Base-by-base conservation (phyloP, 306 rosid genomes). In the Trichosanthes cucumerina region DNA sequence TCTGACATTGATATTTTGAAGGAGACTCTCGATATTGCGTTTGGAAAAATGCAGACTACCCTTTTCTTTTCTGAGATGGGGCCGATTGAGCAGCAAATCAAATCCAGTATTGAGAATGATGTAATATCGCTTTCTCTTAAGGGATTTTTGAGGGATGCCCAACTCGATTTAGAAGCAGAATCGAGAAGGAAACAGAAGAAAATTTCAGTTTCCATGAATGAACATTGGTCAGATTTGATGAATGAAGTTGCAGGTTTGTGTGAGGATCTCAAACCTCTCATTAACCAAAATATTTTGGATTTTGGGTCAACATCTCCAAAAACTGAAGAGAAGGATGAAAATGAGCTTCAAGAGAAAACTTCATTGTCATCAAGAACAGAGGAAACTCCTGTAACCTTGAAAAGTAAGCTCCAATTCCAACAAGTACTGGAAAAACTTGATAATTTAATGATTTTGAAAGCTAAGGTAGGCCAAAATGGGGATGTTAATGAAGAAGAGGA, bases 61-160 rank as follows among this genome's bases (percentile, higher is more conserved):
- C 79, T 94, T 47, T 81, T 82, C 78, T 52, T 58, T 60, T 81
- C 90, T 41, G 92, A 89, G 77, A 87, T 92, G 77, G 84, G 90
- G 10, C 92, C 98, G 33, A 81, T 90, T 24, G 98, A 90, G 89
- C 91, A 89, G 79, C 88, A 92, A 43, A 87, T 91, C 89, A 85
- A 85, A 76, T 83, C 86, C 75, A 81, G 39, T 62, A 74, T 90
- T 53, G 97, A 94, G 76, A 90, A 86, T 31, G 92, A 88, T 39
- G 76, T 82, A 2, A 80, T 86, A 68, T 89, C 87, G 10, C 66
- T 85, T 28, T 56, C 76, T 43, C 90, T 90, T 24, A 81, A 76
- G 54, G 93, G 90, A 43, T 83, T 85, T 76, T 71, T 88, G 80
- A 81, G 31, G 49, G 95, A 88, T 82, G 84, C 85, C 18, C 84